A percentile compares a stretch with the other conserved stretches of the same genome.
These are phyloP conservation scores for Quercus tomentella DNA, from an alignment of 331 rosid genomes.

Conservation along the genomic window DNA sequence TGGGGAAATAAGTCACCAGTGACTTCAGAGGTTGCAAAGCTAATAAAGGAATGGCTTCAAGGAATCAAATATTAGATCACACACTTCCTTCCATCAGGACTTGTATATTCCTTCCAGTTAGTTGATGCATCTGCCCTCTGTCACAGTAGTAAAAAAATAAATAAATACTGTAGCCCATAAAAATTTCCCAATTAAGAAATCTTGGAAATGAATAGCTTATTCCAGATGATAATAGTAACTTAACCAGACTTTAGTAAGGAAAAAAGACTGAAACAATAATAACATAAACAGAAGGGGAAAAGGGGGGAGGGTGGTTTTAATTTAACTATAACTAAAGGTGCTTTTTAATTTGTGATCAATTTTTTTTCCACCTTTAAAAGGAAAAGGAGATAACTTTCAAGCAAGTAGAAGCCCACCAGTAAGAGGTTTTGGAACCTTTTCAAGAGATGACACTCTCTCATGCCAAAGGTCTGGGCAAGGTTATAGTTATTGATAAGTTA, in stretches of 20 bases:
- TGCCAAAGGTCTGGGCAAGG: not conserved
- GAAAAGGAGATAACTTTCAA: not conserved
- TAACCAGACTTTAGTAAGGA: slow-evolving; percentile 8
- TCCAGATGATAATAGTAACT: not conserved
- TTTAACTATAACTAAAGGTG: not conserved
- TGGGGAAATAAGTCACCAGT: slow-evolving; percentile 10
- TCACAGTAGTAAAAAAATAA: slow-evolving; percentile 31
- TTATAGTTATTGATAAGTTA: not conserved
- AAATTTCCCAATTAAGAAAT: slow-evolving; percentile 4
- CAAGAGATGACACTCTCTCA: not conserved
- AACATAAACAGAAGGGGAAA: not conserved
- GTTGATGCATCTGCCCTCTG: slow-evolving; percentile 97
- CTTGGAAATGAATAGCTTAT: slow-evolving; percentile 9
- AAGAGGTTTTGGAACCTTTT: not conserved
- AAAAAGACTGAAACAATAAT: slow-evolving; percentile 11
- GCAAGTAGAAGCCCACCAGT: not conserved
- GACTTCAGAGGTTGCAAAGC: slow-evolving; percentile 10
- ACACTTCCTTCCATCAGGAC: slow-evolving; percentile 94
- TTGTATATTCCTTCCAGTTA: slow-evolving; percentile 85
- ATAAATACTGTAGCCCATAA: slow-evolving; percentile 25
- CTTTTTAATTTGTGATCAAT: not conserved
- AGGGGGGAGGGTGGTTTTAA: not conserved
- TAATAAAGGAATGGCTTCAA: not conserved
- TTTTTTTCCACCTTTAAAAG: not conserved
- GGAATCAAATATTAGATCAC: slow-evolving; percentile 26